These are phyloP conservation scores for Bipolaris sorokiniana DNA, from an alignment of 2,329 filamentous ascomycete genomes.

Conservation along the genomic window DNA sequence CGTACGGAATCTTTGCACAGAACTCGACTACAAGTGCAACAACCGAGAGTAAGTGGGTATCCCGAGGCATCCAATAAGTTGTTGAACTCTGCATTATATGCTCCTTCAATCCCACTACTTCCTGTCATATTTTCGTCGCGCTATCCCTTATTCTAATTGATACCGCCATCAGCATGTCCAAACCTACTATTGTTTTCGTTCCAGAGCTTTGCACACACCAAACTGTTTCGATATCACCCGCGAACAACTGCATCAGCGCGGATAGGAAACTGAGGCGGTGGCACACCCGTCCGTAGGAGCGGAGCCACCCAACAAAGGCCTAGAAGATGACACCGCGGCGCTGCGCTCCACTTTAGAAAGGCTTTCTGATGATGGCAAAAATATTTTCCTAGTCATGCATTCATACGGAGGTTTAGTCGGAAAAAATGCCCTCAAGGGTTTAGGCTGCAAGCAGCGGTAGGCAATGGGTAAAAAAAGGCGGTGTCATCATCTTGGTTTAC, in stretches of 20 bases:
- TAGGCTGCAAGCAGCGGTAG: slow-evolving; percentile 1
- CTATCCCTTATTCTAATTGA: background rate
- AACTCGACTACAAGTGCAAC: no score
- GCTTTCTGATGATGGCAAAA: slow-evolving; percentile 4
- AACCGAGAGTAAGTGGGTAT: no score
- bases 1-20: no score
- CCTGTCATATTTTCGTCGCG: background rate
- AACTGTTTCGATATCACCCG: slow-evolving; percentile 5
- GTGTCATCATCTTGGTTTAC: slow-evolving; percentile 7
- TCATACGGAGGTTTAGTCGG: slow-evolving; percentile 10
- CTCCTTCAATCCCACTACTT: background rate
- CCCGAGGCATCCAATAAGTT: background rate
- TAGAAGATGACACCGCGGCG: slow-evolving; percentile 2
- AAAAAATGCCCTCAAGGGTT: slow-evolving; percentile 2
- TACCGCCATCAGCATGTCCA: slow-evolving; percentile 1
- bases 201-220: slow-evolving; percentile 5
- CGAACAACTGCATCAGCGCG: slow-evolving; percentile 5
- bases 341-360: slow-evolving; percentile 3
- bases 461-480: slow-evolving; percentile 1
- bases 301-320: slow-evolving; percentile 9
- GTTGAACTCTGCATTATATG: background rate
- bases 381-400: slow-evolving; percentile 5
- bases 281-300: slow-evolving; percentile 7
- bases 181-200: slow-evolving; percentile 2
- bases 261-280: slow-evolving; percentile 9